Base-by-base conservation (phyloP, 1,139 yeast genomes). In the Suhomyces bolitotheri region DNA sequence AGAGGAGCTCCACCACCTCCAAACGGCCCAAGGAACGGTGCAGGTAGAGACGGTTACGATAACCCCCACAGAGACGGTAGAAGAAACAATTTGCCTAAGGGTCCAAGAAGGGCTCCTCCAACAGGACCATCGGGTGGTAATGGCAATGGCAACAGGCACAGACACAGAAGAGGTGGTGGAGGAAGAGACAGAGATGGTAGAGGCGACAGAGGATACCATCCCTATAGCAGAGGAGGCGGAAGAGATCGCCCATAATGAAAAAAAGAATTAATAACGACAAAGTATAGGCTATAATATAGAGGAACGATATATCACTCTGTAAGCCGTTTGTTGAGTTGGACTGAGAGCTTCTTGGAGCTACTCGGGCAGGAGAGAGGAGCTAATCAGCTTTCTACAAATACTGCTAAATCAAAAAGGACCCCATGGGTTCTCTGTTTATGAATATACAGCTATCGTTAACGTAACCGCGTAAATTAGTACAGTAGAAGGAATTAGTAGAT, bases 91-190 rank as follows among this genome's bases (percentile, higher is more conserved):
- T 58, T 63, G 39, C 74, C 74, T 25, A 66, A 61, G 44, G 75
- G 75, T 16, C 73, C 74, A 25, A 63, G 68, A 53, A 57, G 72
- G 39, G 62, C 63, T 3, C 66, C 66, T 5, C 71, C 71, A 9
- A 50, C 68, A 5, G 71, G 71, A 5, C 66, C 66, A 19, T 49
- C 64, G 19, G 66, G 66, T 16, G 54, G 52, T 16, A 45, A 46
- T 20, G 45, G 54, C 22, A 52, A 57, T 15, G 47, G 53, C 9
- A 51, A 62, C 39, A 60, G 63, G 25, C 62, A 62, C 14, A 48
- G 50, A 33, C 44, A 47, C 28, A 43, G 53, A 20, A 54, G 62
- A 34, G 50, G 51, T 36, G 52, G 54, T 41, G 35, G 37, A 11
- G 36, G 44, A 16, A 40, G 46, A 17, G 46, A 47, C 21, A 33